phyloP scores from a whole-genome alignment of 2,329 filamentous ascomycete species.

The Pyrenophora tritici-repentis region DNA sequence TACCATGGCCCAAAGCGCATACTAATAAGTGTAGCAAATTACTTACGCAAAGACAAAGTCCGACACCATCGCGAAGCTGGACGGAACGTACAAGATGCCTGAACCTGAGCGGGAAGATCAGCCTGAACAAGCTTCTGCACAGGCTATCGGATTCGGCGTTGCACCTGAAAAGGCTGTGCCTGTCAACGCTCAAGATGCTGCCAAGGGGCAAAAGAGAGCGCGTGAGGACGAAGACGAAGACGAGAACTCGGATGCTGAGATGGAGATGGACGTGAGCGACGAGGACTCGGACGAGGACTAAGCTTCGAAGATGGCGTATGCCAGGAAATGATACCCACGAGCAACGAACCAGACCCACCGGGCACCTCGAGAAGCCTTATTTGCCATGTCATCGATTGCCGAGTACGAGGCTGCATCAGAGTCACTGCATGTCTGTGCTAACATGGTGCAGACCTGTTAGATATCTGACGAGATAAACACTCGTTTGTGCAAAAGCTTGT shows the following conservation, averaged over 20 bases:
- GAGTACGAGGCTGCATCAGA: conserved; percentile 8
- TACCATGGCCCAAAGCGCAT: not conserved
- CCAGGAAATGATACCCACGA: conserved; percentile 23
- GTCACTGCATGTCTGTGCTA: conserved; percentile 1
- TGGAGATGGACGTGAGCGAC: conserved; percentile 72
- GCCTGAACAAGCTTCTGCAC: conserved; percentile 26
- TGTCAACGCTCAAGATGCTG: conserved; percentile 50
- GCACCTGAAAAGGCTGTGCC: conserved; percentile 39
- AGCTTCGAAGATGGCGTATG: not conserved
- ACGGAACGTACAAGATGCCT: conserved; percentile 83
- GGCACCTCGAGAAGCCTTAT: not conserved
- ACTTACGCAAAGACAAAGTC: conserved; percentile 90
- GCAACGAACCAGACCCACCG: conserved; percentile 6
- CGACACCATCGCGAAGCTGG: conserved; percentile 84
- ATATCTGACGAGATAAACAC: not conserved
- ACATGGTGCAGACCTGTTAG: conserved; percentile 4
- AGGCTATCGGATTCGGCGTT: conserved; percentile 52
- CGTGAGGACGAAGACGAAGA: conserved; percentile 65
- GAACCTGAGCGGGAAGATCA: conserved; percentile 38
- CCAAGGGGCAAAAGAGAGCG: conserved; percentile 68
- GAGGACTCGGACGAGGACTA: conserved; percentile 69
- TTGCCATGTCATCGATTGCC: not conserved
- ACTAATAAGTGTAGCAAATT: conserved; percentile 68
- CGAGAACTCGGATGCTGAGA: conserved; percentile 59
- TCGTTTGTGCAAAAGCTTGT: no score